Conservation (phyloP, 495 filamentous ascomycete genomes). For the Penicillium ochrochloron region DNA sequence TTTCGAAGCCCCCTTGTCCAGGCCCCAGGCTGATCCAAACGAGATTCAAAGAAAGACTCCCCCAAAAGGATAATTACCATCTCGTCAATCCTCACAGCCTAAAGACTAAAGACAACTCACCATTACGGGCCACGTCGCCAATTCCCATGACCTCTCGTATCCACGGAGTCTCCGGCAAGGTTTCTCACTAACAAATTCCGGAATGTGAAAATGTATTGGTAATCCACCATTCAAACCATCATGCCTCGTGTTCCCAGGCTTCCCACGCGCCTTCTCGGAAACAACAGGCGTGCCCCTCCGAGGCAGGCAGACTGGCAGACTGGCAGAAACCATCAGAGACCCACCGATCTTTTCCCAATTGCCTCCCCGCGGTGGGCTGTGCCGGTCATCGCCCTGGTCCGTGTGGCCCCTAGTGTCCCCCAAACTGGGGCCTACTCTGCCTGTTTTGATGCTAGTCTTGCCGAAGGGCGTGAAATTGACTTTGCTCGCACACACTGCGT, state of each 20-base stretch:
- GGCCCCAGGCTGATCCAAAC: neutral
- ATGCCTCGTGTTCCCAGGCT: neutral
- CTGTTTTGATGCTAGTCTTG: conserved; percentile 31
- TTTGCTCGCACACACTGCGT: conserved; percentile 17
- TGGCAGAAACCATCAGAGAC: neutral
- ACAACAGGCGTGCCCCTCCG: conserved; percentile 1
- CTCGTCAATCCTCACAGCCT: neutral
- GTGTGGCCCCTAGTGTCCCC: conserved; percentile 14
- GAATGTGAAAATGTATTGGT: neutral
- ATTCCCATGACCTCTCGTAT: conserved; percentile 5
- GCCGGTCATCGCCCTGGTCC: conserved; percentile 18
- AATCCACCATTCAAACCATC: neutral
- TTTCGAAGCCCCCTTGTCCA: neutral
- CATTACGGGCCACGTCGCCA: neutral
- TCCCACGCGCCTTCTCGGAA: neutral
- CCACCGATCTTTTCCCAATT: conserved; percentile 42
- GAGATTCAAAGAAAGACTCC: conserved; percentile 1
- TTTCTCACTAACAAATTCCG: neutral
- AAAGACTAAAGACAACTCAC: neutral
- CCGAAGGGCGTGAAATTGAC: conserved; percentile 47
- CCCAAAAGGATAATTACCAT: neutral
- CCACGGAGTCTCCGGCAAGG: neutral
- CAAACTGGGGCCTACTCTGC: conserved; percentile 6
- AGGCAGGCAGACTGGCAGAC: neutral
- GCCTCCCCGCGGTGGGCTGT: conserved; percentile 39